Percentiles rank a stretch among this genome's conserved stretches.
Conservation (phyloP, 768 basidiomycete species). For the Udeniomyces megalosporus region DNA sequence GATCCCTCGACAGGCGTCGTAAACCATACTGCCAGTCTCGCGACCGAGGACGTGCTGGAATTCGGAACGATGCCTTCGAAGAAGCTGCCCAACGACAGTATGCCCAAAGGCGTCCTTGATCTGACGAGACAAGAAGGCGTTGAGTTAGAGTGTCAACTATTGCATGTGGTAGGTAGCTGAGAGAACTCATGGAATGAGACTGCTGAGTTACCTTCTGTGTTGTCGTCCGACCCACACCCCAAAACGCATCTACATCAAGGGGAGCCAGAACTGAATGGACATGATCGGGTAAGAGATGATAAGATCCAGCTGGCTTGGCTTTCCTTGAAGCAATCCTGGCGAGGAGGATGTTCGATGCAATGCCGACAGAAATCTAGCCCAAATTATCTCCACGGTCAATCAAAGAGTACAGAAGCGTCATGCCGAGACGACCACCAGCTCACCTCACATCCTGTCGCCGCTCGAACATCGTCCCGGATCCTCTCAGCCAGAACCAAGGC, state of each 20-base stretch:
- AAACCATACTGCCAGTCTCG: conserved; percentile 66
- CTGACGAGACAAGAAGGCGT: background rate
- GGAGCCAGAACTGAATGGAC: conserved; percentile 33
- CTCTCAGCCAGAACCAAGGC: conserved; percentile 64
- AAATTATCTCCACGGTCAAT: too few relatives aligned
- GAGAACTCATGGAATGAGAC: too few relatives aligned
- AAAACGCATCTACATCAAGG: conserved; percentile 61
- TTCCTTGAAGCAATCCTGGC: conserved; percentile 77
- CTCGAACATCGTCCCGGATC: conserved; percentile 58
- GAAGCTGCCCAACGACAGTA: conserved; percentile 48
- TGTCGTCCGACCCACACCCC: conserved; percentile 66
- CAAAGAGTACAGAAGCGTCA: too few relatives aligned
- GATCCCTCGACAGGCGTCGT: conserved; percentile 64
- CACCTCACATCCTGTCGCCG: conserved; percentile 75
- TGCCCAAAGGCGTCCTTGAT: conserved; percentile 61
- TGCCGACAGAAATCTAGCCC: conserved; percentile 67
- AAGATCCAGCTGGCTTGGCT: conserved; percentile 82
- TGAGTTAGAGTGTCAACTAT: background rate
- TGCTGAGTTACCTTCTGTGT: conserved; percentile 39
- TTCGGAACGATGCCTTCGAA: conserved; percentile 46
- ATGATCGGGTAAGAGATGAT: conserved; percentile 43
- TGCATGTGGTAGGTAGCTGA: background rate
- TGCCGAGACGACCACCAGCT: conserved; percentile 19
- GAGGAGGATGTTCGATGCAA: conserved; percentile 78
- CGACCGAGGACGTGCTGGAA: conserved; percentile 64